Evolutionary conservation across 1,284 basidiomycete species (phyloP).

Genomic region (Cryptococcus wingfieldii): DNA sequence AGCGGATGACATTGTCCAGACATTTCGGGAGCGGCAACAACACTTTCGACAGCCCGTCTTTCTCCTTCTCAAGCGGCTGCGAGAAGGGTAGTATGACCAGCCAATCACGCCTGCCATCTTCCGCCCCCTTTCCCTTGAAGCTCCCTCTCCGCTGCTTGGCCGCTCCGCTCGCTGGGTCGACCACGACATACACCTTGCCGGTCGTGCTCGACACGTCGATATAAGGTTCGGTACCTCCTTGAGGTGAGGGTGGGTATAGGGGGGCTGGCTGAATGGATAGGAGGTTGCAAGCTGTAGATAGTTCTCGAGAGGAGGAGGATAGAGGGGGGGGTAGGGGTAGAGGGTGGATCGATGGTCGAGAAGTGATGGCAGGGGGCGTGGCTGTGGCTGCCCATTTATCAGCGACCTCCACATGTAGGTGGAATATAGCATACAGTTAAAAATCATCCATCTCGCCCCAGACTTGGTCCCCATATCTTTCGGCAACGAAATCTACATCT

Average conservation of each 20-base stretch:
- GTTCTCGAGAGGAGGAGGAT: conserved; percentile 2
- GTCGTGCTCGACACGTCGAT: conserved; percentile 33
- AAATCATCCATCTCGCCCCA: conserved; percentile 28
- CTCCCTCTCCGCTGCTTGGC: not conserved
- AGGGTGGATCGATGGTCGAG: conserved; percentile 31
- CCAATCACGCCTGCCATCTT: conserved; percentile 31
- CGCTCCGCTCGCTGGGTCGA: conserved; percentile 17
- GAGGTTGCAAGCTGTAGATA: conserved; percentile 21
- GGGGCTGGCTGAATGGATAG: conserved; percentile 20
- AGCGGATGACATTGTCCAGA: conserved; percentile 38
- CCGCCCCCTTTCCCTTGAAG: not conserved
- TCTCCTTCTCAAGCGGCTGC: conserved; percentile 5
- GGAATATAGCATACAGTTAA: conserved; percentile 22
- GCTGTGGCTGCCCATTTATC: conserved; percentile 2
- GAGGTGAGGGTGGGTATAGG: conserved; percentile 21
- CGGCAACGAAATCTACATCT: conserved; percentile 29
- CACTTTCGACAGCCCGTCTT: conserved; percentile 16
- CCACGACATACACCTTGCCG: conserved; percentile 34
- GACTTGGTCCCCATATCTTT: conserved; percentile 18
- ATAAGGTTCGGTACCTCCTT: conserved; percentile 14
- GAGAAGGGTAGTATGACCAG: conserved; percentile 35
- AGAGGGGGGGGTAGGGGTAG: conserved; percentile 23
- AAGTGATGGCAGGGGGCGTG: conserved; percentile 21
- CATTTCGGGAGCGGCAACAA: conserved; percentile 33
- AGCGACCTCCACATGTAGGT: too few relatives aligned